Evolutionary conservation across 2,329 filamentous ascomycete genomes (phyloP), one percentile per base, ranked within the genome.

Genomic region (Lithohypha guttulata): DNA sequence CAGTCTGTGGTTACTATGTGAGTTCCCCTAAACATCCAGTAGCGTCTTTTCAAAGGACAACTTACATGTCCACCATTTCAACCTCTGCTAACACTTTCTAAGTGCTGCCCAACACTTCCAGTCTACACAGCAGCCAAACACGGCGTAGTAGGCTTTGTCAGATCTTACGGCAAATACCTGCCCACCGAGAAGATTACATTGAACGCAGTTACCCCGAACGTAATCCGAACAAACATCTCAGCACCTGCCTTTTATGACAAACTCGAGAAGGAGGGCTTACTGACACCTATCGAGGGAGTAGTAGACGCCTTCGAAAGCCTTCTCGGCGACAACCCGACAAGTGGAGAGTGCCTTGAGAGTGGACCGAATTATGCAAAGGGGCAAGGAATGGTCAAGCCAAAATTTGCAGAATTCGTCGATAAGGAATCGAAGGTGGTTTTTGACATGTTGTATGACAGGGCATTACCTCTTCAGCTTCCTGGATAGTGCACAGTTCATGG

Each of bases 191-290:
- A 51, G 6, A 65, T 68, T 20, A 59, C 58, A 1, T 42, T 66
- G 7, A 66, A 65, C 42, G 61, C 63, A 4, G 53, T 65, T 14
- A 60, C 57, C 44, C 63, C 63, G 4, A 60, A 61, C 38, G 58
- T 64, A 8, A 55, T 64, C 8, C 52, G 57, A 6, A 66, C 63
- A 3, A 54, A 50, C 22, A 63, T 66, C 33, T 60, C 59, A 2
- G 54, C 53, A 0, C 37, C 45, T 2, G 40, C 34, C 0, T 66
- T 66, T 47, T 66, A 65, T 42, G 55, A 63, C 15, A 42, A 40
- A 10, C 37, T 63, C 25, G 59, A 62, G 23, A 45, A 45, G 9
- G 42, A 54, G 34, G 52, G 53, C 2, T 33, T 65, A 17, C 42
- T 66, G 35, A 60, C 59, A 7, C 55, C 59, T 1, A 64, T 67